A percentile compares a stretch with the other conserved stretches of the same genome.
phyloP scores from a whole-genome alignment of 768 basidiomycete species.

The Dioszegia hungarica region DNA sequence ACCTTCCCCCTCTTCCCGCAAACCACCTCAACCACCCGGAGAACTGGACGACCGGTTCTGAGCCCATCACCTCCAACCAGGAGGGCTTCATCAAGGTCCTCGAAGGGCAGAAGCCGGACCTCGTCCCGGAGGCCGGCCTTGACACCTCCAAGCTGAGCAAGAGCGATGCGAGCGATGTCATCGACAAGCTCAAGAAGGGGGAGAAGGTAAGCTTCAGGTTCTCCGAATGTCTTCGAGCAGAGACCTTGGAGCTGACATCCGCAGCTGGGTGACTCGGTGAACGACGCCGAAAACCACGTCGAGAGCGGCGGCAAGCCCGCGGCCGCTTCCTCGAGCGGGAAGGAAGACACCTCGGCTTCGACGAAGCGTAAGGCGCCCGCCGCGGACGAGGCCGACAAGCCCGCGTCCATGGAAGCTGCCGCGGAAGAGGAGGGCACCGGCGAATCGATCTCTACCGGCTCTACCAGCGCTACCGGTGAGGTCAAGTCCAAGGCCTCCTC shows the following conservation, averaged over 20 bases:
- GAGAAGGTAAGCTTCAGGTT: constrained; percentile 3
- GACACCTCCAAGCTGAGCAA: constrained; percentile 37
- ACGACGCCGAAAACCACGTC: constrained; percentile 4
- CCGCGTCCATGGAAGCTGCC: neutral
- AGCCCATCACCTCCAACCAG: constrained; percentile 41
- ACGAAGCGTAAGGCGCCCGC: neutral
- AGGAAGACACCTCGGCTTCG: constrained; percentile 1
- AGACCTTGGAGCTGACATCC: neutral
- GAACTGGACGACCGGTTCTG: constrained; percentile 39
- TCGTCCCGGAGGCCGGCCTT: constrained; percentile 17
- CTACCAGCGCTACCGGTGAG: neutral
- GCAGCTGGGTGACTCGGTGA: neutral
- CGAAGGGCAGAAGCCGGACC: constrained; percentile 27
- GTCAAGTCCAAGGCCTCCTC: neutral
- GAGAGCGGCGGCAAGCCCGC: neutral
- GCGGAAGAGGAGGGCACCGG: neutral
- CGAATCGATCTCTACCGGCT: neutral
- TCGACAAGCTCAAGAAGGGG: constrained; percentile 41
- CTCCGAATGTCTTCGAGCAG: neutral
- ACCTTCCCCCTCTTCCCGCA: constrained; percentile 31
- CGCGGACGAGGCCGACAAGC: neutral
- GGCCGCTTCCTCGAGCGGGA: neutral
- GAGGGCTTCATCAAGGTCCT: constrained; percentile 38
- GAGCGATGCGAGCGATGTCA: constrained; percentile 45
- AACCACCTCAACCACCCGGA: constrained; percentile 45